These are phyloP conservation scores for Daedalea quercina DNA, from an alignment of 768 basidiomycete species.

Conservation along the genomic window DNA sequence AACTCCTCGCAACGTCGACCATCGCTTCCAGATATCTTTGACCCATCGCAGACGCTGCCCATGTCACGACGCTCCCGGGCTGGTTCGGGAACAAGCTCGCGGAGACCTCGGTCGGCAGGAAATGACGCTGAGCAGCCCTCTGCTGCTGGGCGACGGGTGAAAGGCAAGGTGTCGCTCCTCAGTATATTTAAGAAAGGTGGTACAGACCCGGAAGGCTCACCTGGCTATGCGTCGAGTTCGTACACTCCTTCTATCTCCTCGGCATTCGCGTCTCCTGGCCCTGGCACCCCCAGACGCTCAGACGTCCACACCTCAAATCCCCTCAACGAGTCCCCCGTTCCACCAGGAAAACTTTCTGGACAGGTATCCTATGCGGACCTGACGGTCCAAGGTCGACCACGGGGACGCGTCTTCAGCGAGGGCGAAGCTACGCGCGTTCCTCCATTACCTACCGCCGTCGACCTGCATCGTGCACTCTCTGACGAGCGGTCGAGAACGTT, in stretches of 20 bases:
- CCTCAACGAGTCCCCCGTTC: conserved; percentile 1
- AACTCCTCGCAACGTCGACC: conserved; percentile 42
- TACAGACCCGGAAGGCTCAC: conserved; percentile 18
- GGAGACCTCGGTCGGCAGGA: conserved; percentile 69
- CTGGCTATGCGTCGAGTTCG: conserved; percentile 12
- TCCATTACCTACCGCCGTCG: conserved; percentile 10
- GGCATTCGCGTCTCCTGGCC: conserved; percentile 15
- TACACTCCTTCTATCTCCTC: conserved; percentile 18
- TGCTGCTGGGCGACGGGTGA: conserved; percentile 39
- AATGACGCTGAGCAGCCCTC: conserved; percentile 48
- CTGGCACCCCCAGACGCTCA: conserved; percentile 9
- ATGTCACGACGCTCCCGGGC: conserved; percentile 7
- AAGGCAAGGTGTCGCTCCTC: conserved; percentile 69
- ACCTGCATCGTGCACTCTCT: conserved; percentile 17
- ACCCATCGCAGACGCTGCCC: conserved; percentile 17
- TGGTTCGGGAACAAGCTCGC: conserved; percentile 24
- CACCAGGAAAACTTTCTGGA: background rate
- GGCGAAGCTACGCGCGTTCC: conserved; percentile 2
- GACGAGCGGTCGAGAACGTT: conserved; percentile 13
- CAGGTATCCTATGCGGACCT: background rate
- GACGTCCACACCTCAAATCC: conserved; percentile 2
- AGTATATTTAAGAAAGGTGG: conserved; percentile 64
- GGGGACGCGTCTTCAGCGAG: conserved; percentile 16
- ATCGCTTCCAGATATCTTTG: conserved; percentile 55
- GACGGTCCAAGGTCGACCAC: conserved; percentile 10